Percentiles rank a stretch among this genome's conserved stretches.
Conservation (phyloP, 129 eudicot genomes). For the Kitagawia praeruptora region DNA sequence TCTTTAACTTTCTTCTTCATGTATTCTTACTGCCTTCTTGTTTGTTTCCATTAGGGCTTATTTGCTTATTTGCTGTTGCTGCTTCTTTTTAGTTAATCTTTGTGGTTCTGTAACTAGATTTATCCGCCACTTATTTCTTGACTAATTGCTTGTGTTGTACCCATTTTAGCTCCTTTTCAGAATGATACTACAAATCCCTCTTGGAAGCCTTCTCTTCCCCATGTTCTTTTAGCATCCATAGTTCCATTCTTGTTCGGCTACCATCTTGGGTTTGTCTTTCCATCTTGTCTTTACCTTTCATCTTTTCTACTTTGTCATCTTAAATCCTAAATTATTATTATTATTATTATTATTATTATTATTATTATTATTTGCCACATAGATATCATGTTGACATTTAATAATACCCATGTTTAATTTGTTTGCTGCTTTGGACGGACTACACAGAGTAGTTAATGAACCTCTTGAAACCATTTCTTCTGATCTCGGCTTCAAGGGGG, state of each 20-base stretch:
- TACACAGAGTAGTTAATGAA: conserved; percentile 88
- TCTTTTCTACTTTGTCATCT: background rate
- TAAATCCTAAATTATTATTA: background rate
- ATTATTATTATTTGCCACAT: background rate
- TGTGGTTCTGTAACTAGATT: no score
- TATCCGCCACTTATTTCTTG: no score
- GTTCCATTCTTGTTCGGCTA: conserved; percentile 84
- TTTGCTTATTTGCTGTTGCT: no score
- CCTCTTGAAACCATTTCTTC: conserved; percentile 87
- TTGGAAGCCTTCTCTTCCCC: conserved; percentile 73
- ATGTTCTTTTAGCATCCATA: conserved; percentile 83
- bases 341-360: no score
- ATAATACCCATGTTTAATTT: background rate
- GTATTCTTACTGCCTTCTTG: no score
- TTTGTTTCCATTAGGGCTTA: no score
- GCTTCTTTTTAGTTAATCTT: no score
- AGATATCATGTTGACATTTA: background rate
- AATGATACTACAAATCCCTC: conserved; percentile 47
- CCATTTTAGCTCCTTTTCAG: conserved; percentile 39
- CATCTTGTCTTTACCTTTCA: conserved; percentile 54
- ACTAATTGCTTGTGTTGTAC: no score
- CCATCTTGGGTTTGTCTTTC: no score
- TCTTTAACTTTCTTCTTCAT: no score
- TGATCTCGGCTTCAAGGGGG: conserved; percentile 50
- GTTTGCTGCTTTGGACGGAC: conserved; percentile 5